These are phyloP conservation scores for Xylaria cubensis DNA, from an alignment of 495 filamentous ascomycete genomes.

Conservation along the genomic window DNA sequence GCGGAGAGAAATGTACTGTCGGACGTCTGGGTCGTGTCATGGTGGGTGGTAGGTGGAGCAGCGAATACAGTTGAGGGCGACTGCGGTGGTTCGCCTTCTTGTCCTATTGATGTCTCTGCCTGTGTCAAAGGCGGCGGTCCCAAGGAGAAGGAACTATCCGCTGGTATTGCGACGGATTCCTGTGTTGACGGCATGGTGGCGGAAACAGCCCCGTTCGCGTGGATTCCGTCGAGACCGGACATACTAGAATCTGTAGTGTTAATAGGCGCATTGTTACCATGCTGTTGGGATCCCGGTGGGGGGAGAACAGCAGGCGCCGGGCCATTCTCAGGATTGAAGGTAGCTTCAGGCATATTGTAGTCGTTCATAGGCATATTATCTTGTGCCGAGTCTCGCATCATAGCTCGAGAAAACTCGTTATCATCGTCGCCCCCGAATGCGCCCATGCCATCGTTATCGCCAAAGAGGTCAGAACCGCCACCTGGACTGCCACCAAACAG, in stretches of 20 bases:
- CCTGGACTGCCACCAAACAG: conserved; percentile 60
- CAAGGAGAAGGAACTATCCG: conserved; percentile 26
- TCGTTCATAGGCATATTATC: conserved; percentile 49
- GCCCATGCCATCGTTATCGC: conserved; percentile 64
- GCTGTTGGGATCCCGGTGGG: conserved; percentile 21
- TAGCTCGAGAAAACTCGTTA: conserved; percentile 82
- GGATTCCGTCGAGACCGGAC: background rate
- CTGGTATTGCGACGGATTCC: conserved; percentile 24
- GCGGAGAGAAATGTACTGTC: conserved; percentile 85
- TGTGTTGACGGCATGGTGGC: conserved; percentile 30
- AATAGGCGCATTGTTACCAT: background rate
- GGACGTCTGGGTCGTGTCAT: conserved; percentile 53
- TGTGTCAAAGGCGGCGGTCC: conserved; percentile 19
- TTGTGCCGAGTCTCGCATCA: conserved; percentile 63
- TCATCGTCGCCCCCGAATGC: conserved; percentile 80
- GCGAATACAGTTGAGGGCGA: conserved; percentile 43
- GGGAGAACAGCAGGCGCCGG: conserved; percentile 31
- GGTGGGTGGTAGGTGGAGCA: conserved; percentile 37
- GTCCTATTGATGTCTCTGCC: background rate
- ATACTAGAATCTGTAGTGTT: conserved; percentile 7
- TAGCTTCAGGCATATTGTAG: conserved; percentile 36
- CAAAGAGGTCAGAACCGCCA: conserved; percentile 68
- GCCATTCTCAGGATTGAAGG: conserved; percentile 34
- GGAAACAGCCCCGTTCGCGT: background rate
- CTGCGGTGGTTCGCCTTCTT: conserved; percentile 26